Evolutionary conservation across 495 filamentous ascomycete genomes (phyloP), one percentile per base, ranked within the genome.

Genomic region (Lindgomyces ingoldianus): DNA sequence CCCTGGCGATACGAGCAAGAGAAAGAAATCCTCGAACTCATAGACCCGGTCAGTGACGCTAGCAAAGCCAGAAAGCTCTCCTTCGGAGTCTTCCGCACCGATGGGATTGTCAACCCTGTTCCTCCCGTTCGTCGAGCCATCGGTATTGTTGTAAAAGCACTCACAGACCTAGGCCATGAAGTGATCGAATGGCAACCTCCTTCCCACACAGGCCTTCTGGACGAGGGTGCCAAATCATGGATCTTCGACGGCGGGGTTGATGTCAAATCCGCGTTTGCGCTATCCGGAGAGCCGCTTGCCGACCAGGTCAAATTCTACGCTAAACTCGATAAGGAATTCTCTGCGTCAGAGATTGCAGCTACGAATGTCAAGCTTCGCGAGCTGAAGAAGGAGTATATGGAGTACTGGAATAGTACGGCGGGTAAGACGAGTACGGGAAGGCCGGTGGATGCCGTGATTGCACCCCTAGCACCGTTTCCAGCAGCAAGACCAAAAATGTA

Each of bases 361-460:
- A 62, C 79, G 18, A 89, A 88, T 57, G 74, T 89, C 11, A 68
- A 73, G n/a, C 83, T 85, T 62, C 79, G 86, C 10, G 75, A 83
- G 46, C 81, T 81, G 54, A 83, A 85, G 71, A 87, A 86, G 67
- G 77, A 80, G 46, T 88, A 89, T 64, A 80, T 86, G 80, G 85
- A 87, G 30, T 89, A 88, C 73, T 90, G 87, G 87, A 85, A 87
- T 65, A 81, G 74, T 45, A 89, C 86, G 0, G 74, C 73, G 1
- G 65, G 76, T 21, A 33, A 76, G 16, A 87, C 84, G 0, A 77
- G 78, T 10, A 87, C 83, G 1, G 85, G 84, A 12, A 74, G 83
- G 36, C 83, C 84, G 0, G 70, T 87, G 8, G 84, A 87, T 72
- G 81, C 82, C 0, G 76, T 87, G 14, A 81, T 86, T 41, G 74